These are phyloP conservation scores for Liriodendron chinense DNA, from an alignment of 164 flowering plant species.

Conservation along the genomic window DNA sequence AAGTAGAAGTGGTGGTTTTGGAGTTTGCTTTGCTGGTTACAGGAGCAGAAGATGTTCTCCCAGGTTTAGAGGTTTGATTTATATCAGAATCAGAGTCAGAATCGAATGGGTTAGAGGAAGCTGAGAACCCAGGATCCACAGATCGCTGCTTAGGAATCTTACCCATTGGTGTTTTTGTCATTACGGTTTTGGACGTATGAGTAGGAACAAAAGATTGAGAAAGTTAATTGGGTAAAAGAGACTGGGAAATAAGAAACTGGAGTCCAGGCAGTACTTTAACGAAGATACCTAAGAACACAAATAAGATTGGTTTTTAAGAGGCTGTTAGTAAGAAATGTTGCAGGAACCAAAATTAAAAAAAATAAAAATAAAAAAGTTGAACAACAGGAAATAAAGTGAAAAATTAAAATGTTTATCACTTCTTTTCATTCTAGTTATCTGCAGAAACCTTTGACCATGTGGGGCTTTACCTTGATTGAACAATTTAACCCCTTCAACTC, in stretches of 20 bases:
- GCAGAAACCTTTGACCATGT: too few species aligned
- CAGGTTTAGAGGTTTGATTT: conserved; percentile 27
- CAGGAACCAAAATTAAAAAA: too few species aligned
- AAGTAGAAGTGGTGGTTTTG: not conserved
- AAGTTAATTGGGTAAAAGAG: not conserved
- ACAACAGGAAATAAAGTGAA: too few species aligned
- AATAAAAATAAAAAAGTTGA: too few species aligned
- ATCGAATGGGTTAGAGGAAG: conserved; percentile 64
- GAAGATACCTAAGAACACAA: not conserved
- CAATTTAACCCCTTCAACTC: too few species aligned
- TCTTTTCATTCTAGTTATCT: too few species aligned
- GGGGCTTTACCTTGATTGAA: too few species aligned
- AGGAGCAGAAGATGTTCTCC: conserved; percentile 53
- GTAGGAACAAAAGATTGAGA: not conserved
- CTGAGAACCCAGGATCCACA: conserved; percentile 33
- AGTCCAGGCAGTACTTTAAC: not conserved
- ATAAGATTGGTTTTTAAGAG: not conserved
- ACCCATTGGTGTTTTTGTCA: not conserved
- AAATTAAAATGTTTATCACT: too few species aligned
- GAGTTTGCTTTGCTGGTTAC: not conserved
- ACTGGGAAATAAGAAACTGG: not conserved
- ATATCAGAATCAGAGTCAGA: conserved; percentile 43
- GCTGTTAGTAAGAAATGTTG: not conserved
- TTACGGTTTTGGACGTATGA: not conserved
- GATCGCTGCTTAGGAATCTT: conserved; percentile 34